Conservation (phyloP, 2,329 filamentous ascomycete species). For the Aspergillus pseudoglaucus region DNA sequence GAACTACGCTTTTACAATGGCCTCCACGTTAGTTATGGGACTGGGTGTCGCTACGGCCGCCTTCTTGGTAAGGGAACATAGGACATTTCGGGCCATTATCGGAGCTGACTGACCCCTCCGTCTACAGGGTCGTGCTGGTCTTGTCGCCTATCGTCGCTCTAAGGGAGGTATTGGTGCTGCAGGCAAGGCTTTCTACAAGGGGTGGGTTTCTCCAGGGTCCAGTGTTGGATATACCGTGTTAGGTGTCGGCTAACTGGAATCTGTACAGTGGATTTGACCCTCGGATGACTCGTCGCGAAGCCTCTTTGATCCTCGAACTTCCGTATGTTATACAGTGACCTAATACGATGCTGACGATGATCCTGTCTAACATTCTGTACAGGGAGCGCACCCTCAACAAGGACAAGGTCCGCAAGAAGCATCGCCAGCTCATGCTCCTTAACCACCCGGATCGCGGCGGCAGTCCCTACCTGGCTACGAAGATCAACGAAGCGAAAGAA, state of each 20-base stretch:
- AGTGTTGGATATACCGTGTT: not conserved
- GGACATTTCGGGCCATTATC: not conserved
- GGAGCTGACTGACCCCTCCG: constrained; percentile 5
- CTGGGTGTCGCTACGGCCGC: constrained; percentile 53
- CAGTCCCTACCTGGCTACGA: constrained; percentile 91
- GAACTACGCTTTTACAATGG: constrained; percentile 25
- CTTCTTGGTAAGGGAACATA: constrained; percentile 59
- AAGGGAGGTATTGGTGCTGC: constrained; percentile 63
- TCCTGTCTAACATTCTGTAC: constrained; percentile 7
- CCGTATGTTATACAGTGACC: constrained; percentile 52
- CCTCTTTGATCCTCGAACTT: constrained; percentile 81
- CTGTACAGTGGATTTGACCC: constrained; percentile 76
- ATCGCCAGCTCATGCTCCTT: constrained; percentile 89
- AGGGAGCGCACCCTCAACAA: constrained; percentile 85
- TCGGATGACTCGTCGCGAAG: constrained; percentile 89
- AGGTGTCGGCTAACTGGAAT: constrained; percentile 8
- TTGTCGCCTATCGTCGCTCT: constrained; percentile 80
- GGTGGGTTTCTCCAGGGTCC: constrained; percentile 33
- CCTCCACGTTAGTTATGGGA: constrained; percentile 38
- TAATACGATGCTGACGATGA: not conserved
- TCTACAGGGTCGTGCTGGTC: constrained; percentile 75
- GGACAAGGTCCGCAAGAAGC: constrained; percentile 91
- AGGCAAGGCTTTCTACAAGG: constrained; percentile 94
- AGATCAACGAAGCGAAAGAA: constrained; percentile 98
- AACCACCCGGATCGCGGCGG: constrained; percentile 98